phyloP scores from a whole-genome alignment of 164 flowering plant species.

The Stephania cephalantha region DNA sequence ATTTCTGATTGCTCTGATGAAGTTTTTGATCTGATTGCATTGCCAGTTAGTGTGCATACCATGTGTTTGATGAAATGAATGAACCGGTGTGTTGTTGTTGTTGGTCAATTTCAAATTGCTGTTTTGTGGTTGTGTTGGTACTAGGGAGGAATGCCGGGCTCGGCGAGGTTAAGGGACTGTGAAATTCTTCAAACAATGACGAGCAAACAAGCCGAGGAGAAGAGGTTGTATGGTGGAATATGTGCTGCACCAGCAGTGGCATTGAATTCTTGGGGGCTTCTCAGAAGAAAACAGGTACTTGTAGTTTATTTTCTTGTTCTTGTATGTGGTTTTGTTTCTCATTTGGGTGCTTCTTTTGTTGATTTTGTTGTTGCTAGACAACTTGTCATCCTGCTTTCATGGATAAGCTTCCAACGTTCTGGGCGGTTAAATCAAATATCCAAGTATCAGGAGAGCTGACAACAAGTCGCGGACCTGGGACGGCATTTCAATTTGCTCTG shows the following conservation, averaged over 20 bases:
- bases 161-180: conserved; percentile 75
- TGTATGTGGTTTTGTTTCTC: conserved; percentile 16
- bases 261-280: conserved; percentile 87
- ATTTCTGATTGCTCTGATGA: conserved; percentile 51
- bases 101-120: too few relatives aligned
- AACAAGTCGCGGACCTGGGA: conserved; percentile 96
- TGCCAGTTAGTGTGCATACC: conserved; percentile 54
- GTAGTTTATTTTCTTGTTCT: neutral
- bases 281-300: conserved; percentile 60
- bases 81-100: neutral
- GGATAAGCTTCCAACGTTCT: conserved; percentile 69
- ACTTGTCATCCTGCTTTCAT: conserved; percentile 94
- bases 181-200: conserved; percentile 55
- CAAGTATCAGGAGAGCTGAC: conserved; percentile 91
- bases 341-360: conserved; percentile 13
- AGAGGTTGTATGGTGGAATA: conserved; percentile 80
- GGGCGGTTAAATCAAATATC: conserved; percentile 78
- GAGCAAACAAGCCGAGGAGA: conserved; percentile 78
- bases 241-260: conserved; percentile 97
- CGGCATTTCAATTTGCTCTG: conserved; percentile 70
- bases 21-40: conserved; percentile 68
- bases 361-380: conserved; percentile 38
- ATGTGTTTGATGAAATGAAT: too few relatives aligned
- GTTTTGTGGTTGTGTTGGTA: neutral
- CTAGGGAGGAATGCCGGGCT: conserved; percentile 98